These are phyloP conservation scores for Proliferodiscus dingleyae DNA, from an alignment of 2,329 filamentous ascomycete species.

Conservation along the genomic window DNA sequence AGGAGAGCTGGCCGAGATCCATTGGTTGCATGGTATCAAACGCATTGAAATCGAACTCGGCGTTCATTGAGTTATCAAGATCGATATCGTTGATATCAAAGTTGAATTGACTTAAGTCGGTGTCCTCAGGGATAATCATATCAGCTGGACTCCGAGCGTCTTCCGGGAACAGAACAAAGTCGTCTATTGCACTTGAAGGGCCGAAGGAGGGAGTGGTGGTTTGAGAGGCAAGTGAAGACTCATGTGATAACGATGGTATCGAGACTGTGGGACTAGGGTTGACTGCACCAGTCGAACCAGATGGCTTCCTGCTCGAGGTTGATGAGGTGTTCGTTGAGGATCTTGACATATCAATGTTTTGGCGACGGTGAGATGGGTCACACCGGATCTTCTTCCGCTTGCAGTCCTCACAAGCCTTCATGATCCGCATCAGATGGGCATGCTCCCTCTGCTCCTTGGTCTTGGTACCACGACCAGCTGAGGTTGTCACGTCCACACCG, in stretches of 20 bases:
- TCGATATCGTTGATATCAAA: conserved; percentile 26
- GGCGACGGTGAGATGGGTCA: conserved; percentile 28
- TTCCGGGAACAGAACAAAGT: conserved; percentile 29
- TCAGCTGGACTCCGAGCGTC: conserved; percentile 24
- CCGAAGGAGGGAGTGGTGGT: conserved; percentile 17
- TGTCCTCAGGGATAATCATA: conserved; percentile 12
- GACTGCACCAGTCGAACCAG: conserved; percentile 5
- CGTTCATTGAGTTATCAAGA: not conserved
- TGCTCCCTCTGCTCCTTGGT: conserved; percentile 65
- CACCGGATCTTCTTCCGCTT: conserved; percentile 56
- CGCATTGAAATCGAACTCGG: not conserved
- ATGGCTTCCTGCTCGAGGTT: conserved; percentile 13
- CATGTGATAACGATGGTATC: conserved; percentile 9
- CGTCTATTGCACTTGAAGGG: conserved; percentile 26
- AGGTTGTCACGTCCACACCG: conserved; percentile 58
- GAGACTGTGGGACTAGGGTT: conserved; percentile 14
- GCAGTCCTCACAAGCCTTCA: conserved; percentile 63
- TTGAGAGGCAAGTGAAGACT: conserved; percentile 15
- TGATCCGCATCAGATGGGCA: conserved; percentile 61
- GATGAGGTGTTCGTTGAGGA: conserved; percentile 20
- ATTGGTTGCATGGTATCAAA: not conserved
- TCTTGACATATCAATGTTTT: conserved; percentile 22
- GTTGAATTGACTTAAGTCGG: conserved; percentile 22
- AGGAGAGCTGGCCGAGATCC: conserved; percentile 1
- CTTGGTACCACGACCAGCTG: conserved; percentile 57